Evolutionary conservation across 2,329 filamentous ascomycete species (phyloP), one percentile per base, ranked within the genome.

Genomic region (Sporothrix euskadiensis): DNA sequence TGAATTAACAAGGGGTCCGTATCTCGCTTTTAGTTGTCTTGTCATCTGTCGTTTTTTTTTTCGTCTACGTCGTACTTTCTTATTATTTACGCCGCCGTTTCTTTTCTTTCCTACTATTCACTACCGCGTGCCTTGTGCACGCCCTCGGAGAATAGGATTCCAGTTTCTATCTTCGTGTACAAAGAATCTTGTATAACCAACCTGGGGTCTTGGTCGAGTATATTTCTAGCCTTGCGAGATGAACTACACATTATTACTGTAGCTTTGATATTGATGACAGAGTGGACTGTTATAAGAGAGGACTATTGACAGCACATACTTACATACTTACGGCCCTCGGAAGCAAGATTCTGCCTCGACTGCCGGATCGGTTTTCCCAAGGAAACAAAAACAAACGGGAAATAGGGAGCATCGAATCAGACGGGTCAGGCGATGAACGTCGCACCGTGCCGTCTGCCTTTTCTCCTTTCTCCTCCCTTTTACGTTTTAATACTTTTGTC

Each of bases 301-400:
- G 8, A 8, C 2, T 8, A 35, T 35, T 35, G 35, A 35, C 35
- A 35, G 35, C 1, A 35, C 35, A 35, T 35, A 35, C 35, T 4
- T 35, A 26, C 8, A 9, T 12, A 26, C 22, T 56, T 30, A 30
- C 19, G n/a, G 2, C 39, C 12, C 22, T 9, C 39, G 2, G 2
- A 47, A n/a, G 39, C 39, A 47, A 26, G 22, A 66, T 26, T 66
- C 61, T 30, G n/a, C 61, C 47, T 47, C 39, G 61, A 65, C 39
- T 65, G n/a, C 61, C 39, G 61, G 61, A 65, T 65, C 59, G 59
- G n/a, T 6, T 9, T 47, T 26, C 39, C 59, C 61, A 26, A 16
- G 26, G 44, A 3, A 44, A 44, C 8, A 35, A 19, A 66, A 66
- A 16, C 19, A 12, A 32, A 61, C 8, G 32, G 26, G 26, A 26